Conservation (phyloP, 2,329 filamentous ascomycete genomes). For the Alternaria tenuissima region DNA sequence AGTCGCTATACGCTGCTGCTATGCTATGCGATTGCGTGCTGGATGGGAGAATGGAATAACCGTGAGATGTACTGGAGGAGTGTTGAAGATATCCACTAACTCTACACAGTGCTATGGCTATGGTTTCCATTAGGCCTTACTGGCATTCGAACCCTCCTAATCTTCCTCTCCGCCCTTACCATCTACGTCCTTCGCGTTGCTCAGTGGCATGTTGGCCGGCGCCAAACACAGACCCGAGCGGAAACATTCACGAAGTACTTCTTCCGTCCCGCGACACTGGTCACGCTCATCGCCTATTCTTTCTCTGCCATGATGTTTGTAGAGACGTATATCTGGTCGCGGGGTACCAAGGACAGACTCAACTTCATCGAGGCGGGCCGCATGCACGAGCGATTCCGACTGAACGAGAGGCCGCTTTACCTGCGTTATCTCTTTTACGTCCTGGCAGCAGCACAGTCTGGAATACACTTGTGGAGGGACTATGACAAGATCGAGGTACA, state of each 20-base stretch:
- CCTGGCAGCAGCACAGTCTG: conserved; percentile 74
- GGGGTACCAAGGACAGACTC: conserved; percentile 67
- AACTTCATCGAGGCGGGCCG: conserved; percentile 76
- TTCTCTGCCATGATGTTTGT: conserved; percentile 82
- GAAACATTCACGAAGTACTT: conserved; percentile 69
- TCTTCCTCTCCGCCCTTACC: conserved; percentile 78
- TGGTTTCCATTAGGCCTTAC: conserved; percentile 84
- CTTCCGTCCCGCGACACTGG: conserved; percentile 67
- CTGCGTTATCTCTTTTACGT: conserved; percentile 74
- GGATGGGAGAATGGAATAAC: conserved; percentile 70
- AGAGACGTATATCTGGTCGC: conserved; percentile 80
- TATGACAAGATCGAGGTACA: conserved; percentile 71
- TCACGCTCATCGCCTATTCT: conserved; percentile 78
- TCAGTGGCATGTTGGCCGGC: conserved; percentile 70
- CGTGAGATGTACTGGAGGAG: conserved; percentile 61
- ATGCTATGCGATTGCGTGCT: conserved; percentile 76
- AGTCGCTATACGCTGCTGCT: conserved; percentile 73
- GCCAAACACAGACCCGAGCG: conserved; percentile 74
- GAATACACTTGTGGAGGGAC: conserved; percentile 75
- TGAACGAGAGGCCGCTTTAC: conserved; percentile 90
- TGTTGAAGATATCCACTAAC: conserved; percentile 21
- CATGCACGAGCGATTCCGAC: conserved; percentile 70
- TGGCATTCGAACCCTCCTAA: conserved; percentile 75
- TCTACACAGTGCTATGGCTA: conserved; percentile 75
- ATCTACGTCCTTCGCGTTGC: conserved; percentile 87